A percentile compares a stretch with the other conserved stretches of the same genome.
Evolutionary conservation across 2,329 filamentous ascomycete species (phyloP).

Genomic region (Xylaria digitata): DNA sequence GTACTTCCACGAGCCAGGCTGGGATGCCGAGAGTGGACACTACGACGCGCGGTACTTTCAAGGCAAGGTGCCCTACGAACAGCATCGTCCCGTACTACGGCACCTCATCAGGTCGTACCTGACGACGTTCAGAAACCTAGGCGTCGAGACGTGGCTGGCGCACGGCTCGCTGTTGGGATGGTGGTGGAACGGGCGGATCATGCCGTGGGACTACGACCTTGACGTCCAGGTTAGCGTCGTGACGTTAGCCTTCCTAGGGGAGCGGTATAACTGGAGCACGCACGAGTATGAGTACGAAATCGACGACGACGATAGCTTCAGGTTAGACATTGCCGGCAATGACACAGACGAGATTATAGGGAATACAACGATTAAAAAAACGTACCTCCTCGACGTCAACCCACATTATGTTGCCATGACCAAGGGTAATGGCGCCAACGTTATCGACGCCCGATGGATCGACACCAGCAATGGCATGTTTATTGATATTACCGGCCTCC

Average conservation of each 20-base stretch:
- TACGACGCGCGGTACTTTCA: conserved; percentile 80
- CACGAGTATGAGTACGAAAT: conserved; percentile 64
- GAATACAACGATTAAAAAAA: conserved; percentile 49
- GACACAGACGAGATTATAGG: neutral
- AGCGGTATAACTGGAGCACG: conserved; percentile 75
- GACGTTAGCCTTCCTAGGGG: conserved; percentile 73
- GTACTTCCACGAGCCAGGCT: conserved; percentile 75
- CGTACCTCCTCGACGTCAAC: conserved; percentile 82
- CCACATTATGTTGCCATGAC: conserved; percentile 72
- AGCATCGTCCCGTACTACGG: conserved; percentile 72
- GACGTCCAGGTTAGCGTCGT: conserved; percentile 80
- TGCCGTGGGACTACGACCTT: conserved; percentile 87
- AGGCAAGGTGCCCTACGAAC: conserved; percentile 70
- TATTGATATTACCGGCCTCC: conserved; percentile 83
- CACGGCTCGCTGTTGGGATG: conserved; percentile 86
- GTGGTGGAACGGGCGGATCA: conserved; percentile 86
- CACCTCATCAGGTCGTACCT: conserved; percentile 82
- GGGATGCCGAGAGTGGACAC: conserved; percentile 70
- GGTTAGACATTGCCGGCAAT: conserved; percentile 36
- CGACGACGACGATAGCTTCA: neutral
- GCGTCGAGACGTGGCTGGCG: conserved; percentile 85
- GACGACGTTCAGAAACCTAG: conserved; percentile 69
- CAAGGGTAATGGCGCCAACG: conserved; percentile 75
- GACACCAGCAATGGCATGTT: conserved; percentile 80
- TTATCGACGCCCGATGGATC: conserved; percentile 88